Conservation (phyloP, 1,284 basidiomycete genomes). For the Trichosporon asahii region DNA sequence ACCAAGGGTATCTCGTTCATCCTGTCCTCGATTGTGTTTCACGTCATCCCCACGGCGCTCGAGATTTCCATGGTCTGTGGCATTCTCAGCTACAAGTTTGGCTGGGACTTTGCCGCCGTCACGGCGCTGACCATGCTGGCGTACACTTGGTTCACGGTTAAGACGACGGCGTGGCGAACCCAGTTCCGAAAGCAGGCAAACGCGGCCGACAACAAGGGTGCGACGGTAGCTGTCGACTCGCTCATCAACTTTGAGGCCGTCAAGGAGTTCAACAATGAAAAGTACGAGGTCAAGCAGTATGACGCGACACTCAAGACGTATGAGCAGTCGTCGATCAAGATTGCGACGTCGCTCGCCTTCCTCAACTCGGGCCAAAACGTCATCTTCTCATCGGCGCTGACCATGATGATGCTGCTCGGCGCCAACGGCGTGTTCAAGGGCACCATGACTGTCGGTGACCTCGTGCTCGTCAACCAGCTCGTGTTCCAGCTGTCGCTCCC, state of each 20-base stretch:
- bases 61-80: slow-evolving; percentile 97
- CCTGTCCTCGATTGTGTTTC: slow-evolving; percentile 87
- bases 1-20: slow-evolving; percentile 99
- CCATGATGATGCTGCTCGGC: slow-evolving; percentile 92
- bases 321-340: slow-evolving; percentile 88
- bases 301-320: slow-evolving; percentile 84
- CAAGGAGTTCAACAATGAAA: slow-evolving; percentile 98
- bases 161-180: slow-evolving; percentile 93
- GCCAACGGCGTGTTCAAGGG: slow-evolving; percentile 91
- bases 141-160: slow-evolving; percentile 96
- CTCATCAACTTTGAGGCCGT: slow-evolving; percentile 98
- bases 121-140: slow-evolving; percentile 79
- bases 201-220: slow-evolving; percentile 92
- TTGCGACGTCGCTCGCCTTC: slow-evolving; percentile 87
- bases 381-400: slow-evolving; percentile 90
- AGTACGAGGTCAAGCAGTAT: slow-evolving; percentile 84
- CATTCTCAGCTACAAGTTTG: slow-evolving; percentile 96
- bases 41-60: slow-evolving; percentile 90
- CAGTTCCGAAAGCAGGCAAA: slow-evolving; percentile 93
- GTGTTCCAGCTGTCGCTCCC: slow-evolving; percentile 96
- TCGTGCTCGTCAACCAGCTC: slow-evolving; percentile 99
- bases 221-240: slow-evolving; percentile 88
- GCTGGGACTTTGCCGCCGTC: slow-evolving; percentile 91
- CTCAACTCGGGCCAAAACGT: slow-evolving; percentile 95
- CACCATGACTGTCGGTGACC: slow-evolving; percentile 95